phyloP scores from a whole-genome alignment of 75 land plant genomes.

The Sequoiadendron giganteum region DNA sequence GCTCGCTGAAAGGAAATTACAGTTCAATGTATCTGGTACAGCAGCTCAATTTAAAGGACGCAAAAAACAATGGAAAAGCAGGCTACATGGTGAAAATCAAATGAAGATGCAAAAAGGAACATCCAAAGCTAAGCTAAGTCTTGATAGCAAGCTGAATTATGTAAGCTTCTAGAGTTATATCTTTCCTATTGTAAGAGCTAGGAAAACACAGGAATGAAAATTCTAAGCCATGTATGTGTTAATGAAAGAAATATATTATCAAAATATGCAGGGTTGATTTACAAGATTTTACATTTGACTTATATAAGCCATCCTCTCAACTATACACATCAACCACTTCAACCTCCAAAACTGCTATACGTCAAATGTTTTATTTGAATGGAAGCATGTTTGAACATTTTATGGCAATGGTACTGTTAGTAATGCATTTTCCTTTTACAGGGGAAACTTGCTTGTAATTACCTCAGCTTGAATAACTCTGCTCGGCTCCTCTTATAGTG shows the following conservation, averaged over 20 bases:
- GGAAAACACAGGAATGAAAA: too few relatives aligned
- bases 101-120: slow-evolving; percentile 9
- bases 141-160: slow-evolving; percentile 18
- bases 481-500: too few relatives aligned
- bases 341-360: too few relatives aligned
- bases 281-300: too few relatives aligned
- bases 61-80: slow-evolving; percentile 13
- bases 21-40: not conserved
- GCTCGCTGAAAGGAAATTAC: not conserved
- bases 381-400: not conserved
- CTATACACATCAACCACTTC: too few relatives aligned
- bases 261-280: too few relatives aligned
- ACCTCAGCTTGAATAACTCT: too few relatives aligned
- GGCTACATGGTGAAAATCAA: slow-evolving; percentile 24
- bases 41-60: not conserved
- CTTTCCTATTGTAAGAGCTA: not conserved
- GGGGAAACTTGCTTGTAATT: not conserved
- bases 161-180: slow-evolving; percentile 17
- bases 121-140: slow-evolving; percentile 17
- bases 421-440: not conserved
- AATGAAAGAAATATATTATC: too few relatives aligned
- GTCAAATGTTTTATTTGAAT: too few relatives aligned
- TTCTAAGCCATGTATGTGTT: too few relatives aligned
- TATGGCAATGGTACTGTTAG: not conserved
- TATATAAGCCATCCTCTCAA: too few relatives aligned